These are phyloP conservation scores for Globisporangium paddicum DNA, from an alignment of 352 stramenopile genomes.

Conservation along the genomic window DNA sequence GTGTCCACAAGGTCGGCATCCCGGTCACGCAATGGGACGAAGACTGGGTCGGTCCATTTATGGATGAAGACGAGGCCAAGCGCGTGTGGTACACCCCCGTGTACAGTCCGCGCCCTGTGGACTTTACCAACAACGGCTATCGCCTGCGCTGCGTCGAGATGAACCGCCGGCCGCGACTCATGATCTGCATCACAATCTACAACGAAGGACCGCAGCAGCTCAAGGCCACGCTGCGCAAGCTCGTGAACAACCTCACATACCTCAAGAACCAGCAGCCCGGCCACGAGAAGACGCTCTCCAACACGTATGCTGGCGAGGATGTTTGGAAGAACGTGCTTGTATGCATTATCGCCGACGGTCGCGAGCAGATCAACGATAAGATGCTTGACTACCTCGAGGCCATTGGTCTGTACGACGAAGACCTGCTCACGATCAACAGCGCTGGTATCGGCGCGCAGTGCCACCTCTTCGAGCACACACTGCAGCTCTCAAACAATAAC, in stretches of 20 bases:
- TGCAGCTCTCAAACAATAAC: constrained; percentile 69
- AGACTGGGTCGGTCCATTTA: constrained; percentile 61
- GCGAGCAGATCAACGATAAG: constrained; percentile 68
- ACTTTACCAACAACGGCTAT: constrained; percentile 79
- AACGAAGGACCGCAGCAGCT: constrained; percentile 72
- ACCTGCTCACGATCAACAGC: constrained; percentile 82
- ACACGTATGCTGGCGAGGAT: constrained; percentile 54
- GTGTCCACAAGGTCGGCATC: constrained; percentile 80
- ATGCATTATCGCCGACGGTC: constrained; percentile 76
- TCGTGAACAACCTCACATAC: constrained; percentile 80
- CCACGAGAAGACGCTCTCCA: constrained; percentile 25
- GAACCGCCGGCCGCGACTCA: constrained; percentile 56
- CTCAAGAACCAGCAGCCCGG: constrained; percentile 38
- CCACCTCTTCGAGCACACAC: constrained; percentile 82
- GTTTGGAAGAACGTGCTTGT: constrained; percentile 81
- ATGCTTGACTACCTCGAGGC: constrained; percentile 75
- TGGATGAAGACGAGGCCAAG: constrained; percentile 73
- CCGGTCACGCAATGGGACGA: constrained; percentile 62
- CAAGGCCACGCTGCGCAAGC: constrained; percentile 69
- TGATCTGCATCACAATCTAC: constrained; percentile 88
- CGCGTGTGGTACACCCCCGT: constrained; percentile 83
- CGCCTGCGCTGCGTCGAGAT: constrained; percentile 76
- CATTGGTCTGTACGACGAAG: constrained; percentile 81
- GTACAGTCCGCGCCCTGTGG: constrained; percentile 54
- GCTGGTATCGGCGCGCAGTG: constrained; percentile 76